Percentiles rank a stretch among this genome's conserved stretches.
phyloP scores from a whole-genome alignment of 768 basidiomycete genomes.

The Lenzites betulinus region DNA sequence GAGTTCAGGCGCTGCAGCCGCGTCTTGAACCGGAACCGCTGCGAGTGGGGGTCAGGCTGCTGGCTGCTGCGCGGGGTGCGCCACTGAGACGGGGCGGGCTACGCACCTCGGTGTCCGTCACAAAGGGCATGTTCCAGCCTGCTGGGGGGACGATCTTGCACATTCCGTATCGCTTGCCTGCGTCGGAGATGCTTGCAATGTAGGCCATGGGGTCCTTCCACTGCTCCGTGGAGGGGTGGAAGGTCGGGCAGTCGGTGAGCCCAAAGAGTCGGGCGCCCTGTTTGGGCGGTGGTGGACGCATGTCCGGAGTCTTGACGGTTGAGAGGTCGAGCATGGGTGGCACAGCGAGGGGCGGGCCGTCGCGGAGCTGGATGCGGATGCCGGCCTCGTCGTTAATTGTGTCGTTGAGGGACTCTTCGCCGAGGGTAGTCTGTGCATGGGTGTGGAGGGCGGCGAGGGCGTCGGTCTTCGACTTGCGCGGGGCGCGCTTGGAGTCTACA shows the following conservation, averaged over 20 bases:
- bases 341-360: constrained; percentile 59
- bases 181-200: constrained; percentile 75
- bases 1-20: constrained; percentile 93
- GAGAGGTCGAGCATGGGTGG: constrained; percentile 65
- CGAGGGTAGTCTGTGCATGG: constrained; percentile 58
- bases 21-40: constrained; percentile 96
- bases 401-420: constrained; percentile 54
- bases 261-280: constrained; percentile 74
- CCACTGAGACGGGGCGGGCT: background rate
- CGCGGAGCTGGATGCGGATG: constrained; percentile 41
- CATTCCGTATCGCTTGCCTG: constrained; percentile 80
- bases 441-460: constrained; percentile 77
- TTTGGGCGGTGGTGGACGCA: constrained; percentile 43
- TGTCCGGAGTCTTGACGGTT: constrained; percentile 68
- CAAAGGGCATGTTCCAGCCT: constrained; percentile 95
- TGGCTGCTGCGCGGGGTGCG: constrained; percentile 16
- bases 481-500: constrained; percentile 57
- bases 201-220: constrained; percentile 95
- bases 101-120: constrained; percentile 89
- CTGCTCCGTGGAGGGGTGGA: constrained; percentile 86
- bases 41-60: constrained; percentile 18
- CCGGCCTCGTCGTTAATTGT: constrained; percentile 47
- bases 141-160: constrained; percentile 95
- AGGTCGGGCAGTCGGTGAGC: constrained; percentile 87
- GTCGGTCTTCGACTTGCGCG: constrained; percentile 89